Base-by-base conservation (phyloP, 495 filamentous ascomycete genomes). In the Letharia lupina region DNA sequence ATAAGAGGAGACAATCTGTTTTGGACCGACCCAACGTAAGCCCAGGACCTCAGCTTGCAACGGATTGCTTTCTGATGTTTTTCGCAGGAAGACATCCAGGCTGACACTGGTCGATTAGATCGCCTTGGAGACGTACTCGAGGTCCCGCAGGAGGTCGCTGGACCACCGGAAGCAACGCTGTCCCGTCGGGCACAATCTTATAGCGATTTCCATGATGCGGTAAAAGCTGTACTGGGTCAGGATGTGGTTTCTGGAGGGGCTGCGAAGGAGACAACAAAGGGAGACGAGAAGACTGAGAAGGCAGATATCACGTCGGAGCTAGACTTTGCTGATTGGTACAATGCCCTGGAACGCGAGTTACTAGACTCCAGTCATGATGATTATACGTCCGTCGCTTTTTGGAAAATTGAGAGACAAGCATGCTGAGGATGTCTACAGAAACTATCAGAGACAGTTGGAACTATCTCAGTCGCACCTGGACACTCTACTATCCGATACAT, bases 351-450 rank as follows among this genome's bases (percentile, higher is more conserved):
- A 71, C 80, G 82, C 39, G 83, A 83, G 63, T 76, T 98, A 70
- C 78, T 93, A 62, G 85, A 91, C 69, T 84, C 90, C 58, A 93
- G 89, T 77, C 89, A 92, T 70, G 87, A 89, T 65, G 87, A 94
- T 72, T 96, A 96, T 75, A 80, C 87, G 90, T 95, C 83, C 70
- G 84, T 71, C 20, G n/a, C 9, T 12, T 57, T 6, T 66, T 28
- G 44, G n/a, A 41, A 11, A 33, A 4, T 35, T n/a, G 57, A 28
- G 13, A 48, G 16, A 60, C 12, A 28, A 39, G 33, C 7, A 28
- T 48, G 48, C 68, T 69, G 39, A 59, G 54, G n/a, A 56, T 63
- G 33, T 65, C 74, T 66, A 75, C 47, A 90, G 89, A 71, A 76
- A 89, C 57, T 91, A 91, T 70, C 81, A 87, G 66, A 87, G 93